These are phyloP conservation scores for Sporothrix variecibatus DNA, from an alignment of 2,329 filamentous ascomycete genomes.

Conservation along the genomic window DNA sequence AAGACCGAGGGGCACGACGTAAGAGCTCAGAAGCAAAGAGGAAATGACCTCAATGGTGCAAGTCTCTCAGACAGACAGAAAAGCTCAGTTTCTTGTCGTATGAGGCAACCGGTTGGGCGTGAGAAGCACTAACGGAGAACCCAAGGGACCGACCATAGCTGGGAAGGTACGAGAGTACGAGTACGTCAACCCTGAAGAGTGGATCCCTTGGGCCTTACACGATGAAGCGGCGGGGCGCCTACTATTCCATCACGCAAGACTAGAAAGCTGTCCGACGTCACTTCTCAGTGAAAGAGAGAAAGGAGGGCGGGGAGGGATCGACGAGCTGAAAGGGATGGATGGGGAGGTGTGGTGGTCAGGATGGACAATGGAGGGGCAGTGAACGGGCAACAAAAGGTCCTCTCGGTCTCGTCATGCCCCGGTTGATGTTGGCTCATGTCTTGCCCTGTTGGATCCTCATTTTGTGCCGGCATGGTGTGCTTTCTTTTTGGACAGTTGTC, in stretches of 20 bases:
- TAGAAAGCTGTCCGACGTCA: neutral
- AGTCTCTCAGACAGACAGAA: neutral
- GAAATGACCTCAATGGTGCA: slow-evolving; percentile 5
- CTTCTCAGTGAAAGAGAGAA: neutral
- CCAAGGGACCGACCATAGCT: neutral
- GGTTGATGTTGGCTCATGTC: neutral
- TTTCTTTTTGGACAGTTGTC: neutral
- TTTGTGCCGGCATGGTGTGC: slow-evolving; percentile 22
- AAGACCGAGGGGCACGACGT: neutral
- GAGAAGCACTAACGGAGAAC: neutral
- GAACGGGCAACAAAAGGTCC: neutral
- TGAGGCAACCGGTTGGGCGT: slow-evolving; percentile 1
- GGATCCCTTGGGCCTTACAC: neutral
- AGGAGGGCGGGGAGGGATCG: slow-evolving; percentile 7
- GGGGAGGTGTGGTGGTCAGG: neutral
- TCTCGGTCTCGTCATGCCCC: neutral
- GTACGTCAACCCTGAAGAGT: neutral
- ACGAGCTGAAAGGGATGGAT: slow-evolving; percentile 15
- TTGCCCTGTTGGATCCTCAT: slow-evolving; percentile 20
- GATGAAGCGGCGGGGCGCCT: neutral
- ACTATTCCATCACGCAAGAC: slow-evolving; percentile 6
- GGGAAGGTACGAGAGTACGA: neutral
- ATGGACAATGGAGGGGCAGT: neutral
- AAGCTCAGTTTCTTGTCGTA: neutral
- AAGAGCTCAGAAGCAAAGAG: neutral